These are phyloP conservation scores for Myxozyma udenii DNA, from an alignment of 805 yeast genomes.

Conservation along the genomic window DNA sequence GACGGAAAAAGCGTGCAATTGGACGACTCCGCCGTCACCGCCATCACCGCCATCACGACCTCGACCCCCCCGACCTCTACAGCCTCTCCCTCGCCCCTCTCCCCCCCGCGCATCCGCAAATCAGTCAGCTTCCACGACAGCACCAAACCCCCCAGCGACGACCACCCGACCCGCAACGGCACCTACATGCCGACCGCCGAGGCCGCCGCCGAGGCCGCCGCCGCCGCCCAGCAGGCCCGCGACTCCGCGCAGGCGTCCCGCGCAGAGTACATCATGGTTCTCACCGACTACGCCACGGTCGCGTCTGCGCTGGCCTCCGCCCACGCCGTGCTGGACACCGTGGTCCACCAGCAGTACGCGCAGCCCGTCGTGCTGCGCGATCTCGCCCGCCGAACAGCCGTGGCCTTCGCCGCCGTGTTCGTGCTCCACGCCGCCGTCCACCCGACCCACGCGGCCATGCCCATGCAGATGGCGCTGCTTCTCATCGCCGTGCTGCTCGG, in stretches of 20 bases:
- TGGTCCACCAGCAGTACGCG: slow-evolving; percentile 41
- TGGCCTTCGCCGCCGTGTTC: slow-evolving; percentile 37
- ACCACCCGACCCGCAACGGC: slow-evolving; percentile 14
- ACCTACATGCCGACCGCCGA: neutral
- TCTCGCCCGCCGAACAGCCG: slow-evolving; percentile 25
- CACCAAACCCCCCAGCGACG: slow-evolving; percentile 26
- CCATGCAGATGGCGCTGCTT: slow-evolving; percentile 30
- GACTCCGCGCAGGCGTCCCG: slow-evolving; percentile 5
- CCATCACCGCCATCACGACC: slow-evolving; percentile 4
- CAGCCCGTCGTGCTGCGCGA: slow-evolving; percentile 30
- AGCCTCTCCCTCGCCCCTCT: neutral
- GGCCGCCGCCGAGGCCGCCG: neutral
- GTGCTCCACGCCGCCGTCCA: slow-evolving; percentile 35
- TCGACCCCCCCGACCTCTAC: neutral
- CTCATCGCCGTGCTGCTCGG: slow-evolving; percentile 35
- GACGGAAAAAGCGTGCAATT: too few relatives aligned
- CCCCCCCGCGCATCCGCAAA: slow-evolving; percentile 1
- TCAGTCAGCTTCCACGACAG: slow-evolving; percentile 22
- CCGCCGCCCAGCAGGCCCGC: neutral
- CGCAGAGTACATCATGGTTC: slow-evolving; percentile 33
- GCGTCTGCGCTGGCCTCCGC: slow-evolving; percentile 38
- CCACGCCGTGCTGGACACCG: slow-evolving; percentile 37
- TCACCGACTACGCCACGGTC: slow-evolving; percentile 35
- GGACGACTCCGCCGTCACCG: slow-evolving; percentile 7
- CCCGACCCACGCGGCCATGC: slow-evolving; percentile 28